Evolutionary conservation across 1,139 yeast genomes (phyloP).

Genomic region (Zhuliangozyma blackwelliae): DNA sequence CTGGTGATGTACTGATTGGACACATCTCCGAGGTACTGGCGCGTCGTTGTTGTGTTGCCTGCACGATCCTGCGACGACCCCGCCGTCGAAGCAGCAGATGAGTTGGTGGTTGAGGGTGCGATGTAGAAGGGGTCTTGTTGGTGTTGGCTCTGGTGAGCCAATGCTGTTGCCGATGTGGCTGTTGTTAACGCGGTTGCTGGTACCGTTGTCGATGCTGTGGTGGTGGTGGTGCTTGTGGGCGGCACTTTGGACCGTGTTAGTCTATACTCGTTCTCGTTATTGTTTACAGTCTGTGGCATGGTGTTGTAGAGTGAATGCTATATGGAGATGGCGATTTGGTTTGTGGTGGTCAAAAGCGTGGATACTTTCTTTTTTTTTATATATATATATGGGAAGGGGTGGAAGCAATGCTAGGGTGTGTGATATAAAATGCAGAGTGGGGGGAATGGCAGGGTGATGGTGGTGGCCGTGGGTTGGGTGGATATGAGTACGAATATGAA

Average conservation of each 20-base stretch:
- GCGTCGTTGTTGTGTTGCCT: conserved; percentile 9
- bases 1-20: conserved; percentile 33
- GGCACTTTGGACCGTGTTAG: conserved; percentile 28
- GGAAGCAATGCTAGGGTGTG: too few species aligned
- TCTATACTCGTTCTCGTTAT: conserved; percentile 42
- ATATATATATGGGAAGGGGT: too few species aligned
- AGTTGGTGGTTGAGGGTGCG: conserved; percentile 2
- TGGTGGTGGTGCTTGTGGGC: conserved; percentile 4
- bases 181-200: conserved; percentile 3
- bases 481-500: too few species aligned
- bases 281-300: conserved; percentile 31
- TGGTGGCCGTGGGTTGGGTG: too few species aligned
- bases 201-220: conserved; percentile 1
- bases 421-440: too few species aligned
- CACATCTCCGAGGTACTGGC: conserved; percentile 39
- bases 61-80: conserved; percentile 1
- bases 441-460: too few species aligned
- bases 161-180: conserved; percentile 5
- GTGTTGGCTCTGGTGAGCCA: neutral
- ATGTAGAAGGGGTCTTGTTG: conserved; percentile 2
- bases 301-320: neutral
- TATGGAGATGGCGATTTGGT: too few species aligned
- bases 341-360: too few species aligned
- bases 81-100: conserved; percentile 2
- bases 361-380: too few species aligned